phyloP scores from a whole-genome alignment of 2,329 filamentous ascomycete species.

The Thelonectria blattea region DNA sequence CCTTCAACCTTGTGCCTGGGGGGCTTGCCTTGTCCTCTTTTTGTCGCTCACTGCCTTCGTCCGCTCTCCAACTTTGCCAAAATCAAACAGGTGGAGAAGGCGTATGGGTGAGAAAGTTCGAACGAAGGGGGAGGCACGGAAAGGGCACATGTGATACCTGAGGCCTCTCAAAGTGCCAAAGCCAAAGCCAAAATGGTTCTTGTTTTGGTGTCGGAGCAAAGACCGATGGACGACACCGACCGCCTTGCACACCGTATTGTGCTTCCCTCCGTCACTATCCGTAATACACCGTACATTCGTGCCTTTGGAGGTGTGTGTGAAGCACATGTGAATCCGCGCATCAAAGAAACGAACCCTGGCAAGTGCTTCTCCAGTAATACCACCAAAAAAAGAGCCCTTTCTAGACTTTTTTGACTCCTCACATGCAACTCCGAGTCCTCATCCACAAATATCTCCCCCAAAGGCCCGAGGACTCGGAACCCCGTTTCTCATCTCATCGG shows the following conservation, averaged over 20 bases:
- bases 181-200: too few species aligned
- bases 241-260: neutral
- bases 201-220: too few species aligned
- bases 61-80: neutral
- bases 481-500: neutral
- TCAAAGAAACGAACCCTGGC: neutral
- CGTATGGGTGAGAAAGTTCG: neutral
- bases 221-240: neutral
- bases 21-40: too few species aligned
- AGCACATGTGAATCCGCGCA: neutral
- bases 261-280: neutral
- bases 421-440: conserved; percentile 7
- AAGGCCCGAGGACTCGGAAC: neutral
- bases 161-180: neutral
- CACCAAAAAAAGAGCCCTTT: conserved; percentile 7
- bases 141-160: neutral
- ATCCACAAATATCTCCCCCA: neutral
- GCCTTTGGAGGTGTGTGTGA: neutral
- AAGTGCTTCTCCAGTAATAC: conserved; percentile 12
- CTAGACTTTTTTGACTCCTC: conserved; percentile 3
- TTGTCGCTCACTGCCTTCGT: too few species aligned
- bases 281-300: neutral
- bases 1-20: conserved; percentile 7
- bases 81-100: too few species aligned
- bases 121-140: neutral